These are phyloP conservation scores for Podospora didyma DNA, from an alignment of 495 filamentous ascomycete species.

Conservation along the genomic window DNA sequence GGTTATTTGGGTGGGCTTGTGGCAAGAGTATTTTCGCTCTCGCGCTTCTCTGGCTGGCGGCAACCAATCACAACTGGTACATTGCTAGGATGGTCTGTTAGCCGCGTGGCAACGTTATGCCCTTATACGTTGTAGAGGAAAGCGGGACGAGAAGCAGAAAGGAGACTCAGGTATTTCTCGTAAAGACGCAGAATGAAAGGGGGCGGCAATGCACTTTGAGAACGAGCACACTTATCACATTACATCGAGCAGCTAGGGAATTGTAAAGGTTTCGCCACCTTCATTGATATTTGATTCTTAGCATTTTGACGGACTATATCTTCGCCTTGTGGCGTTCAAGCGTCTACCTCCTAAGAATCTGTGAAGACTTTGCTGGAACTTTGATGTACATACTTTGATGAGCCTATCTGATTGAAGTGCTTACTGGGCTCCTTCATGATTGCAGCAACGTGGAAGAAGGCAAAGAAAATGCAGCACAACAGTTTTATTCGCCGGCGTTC, in stretches of 20 bases:
- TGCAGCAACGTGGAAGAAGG: too few species aligned
- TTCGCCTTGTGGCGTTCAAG: too few species aligned
- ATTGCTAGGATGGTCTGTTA: not conserved
- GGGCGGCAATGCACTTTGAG: slow-evolving; percentile 13
- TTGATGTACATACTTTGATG: too few species aligned
- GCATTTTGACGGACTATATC: too few species aligned
- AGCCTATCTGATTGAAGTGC: too few species aligned
- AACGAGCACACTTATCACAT: slow-evolving; percentile 15
- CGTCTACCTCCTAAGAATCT: too few species aligned
- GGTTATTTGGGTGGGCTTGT: slow-evolving; percentile 3
- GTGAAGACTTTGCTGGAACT: too few species aligned
- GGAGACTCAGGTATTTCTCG: not conserved
- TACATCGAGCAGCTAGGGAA: slow-evolving; percentile 16
- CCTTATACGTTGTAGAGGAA: not conserved
- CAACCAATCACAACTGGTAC: not conserved
- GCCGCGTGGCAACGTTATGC: not conserved
- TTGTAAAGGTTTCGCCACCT: slow-evolving; percentile 16
- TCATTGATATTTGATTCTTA: slow-evolving; percentile 16
- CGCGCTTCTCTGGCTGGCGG: not conserved
- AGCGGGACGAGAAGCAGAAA: not conserved
- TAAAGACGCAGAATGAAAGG: slow-evolving; percentile 1
- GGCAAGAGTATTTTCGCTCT: slow-evolving; percentile 9
- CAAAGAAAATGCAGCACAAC: too few species aligned
- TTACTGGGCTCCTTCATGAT: too few species aligned
- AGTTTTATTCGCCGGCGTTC: too few species aligned